Evolutionary conservation across 352 stramenopile genomes (phyloP), one percentile per base, ranked within the genome.

Genomic region (Pythium phragmitis): DNA sequence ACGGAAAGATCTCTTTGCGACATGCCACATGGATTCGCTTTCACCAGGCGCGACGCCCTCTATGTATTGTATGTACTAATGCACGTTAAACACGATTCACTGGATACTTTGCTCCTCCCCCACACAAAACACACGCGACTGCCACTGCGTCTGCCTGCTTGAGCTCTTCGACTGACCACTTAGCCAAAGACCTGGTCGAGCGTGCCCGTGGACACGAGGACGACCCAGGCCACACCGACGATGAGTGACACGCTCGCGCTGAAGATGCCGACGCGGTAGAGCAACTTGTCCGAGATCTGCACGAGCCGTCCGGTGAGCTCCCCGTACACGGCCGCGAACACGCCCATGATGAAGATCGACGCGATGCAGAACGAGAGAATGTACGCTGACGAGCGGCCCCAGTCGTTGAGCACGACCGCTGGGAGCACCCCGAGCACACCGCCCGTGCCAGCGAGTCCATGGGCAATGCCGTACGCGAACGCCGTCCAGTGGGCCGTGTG

Each of bases 291-390:
- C 51, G 69, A 77, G 41, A 65, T 30, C 47, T 62, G 43, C 16
- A 61, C 61, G 45, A 76, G 52, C 2, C 68, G 70, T 3, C 65
- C 64, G 19, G 71, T 82, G 60, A 68, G 48, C 39, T 75, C 74
- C 19, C 87, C 82, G 63, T 91, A 92, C 3, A 76, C 53, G 0
- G 72, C 68, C 4, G 87, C 77, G 75, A 92, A 96, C 7, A 65
- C 61, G 42, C 82, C 87, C 87, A 96, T 96, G 36, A 87, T 85
- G 39, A 92, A 60, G 43, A 81, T 92, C 23, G 68, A 85, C 7
- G 70, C 79, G 12, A 88, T 34, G 57, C 84, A 96, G 73, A 96
- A 96, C 23, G 77, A 83, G 4, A 70, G 62, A 6, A 96, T 51
- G 65, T 96, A 96, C 23, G 84, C 54, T 9, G 67, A 67, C 36